Evolutionary conservation across 768 basidiomycete species (phyloP).

Genomic region (Chalciporus pseudorubinellus): DNA sequence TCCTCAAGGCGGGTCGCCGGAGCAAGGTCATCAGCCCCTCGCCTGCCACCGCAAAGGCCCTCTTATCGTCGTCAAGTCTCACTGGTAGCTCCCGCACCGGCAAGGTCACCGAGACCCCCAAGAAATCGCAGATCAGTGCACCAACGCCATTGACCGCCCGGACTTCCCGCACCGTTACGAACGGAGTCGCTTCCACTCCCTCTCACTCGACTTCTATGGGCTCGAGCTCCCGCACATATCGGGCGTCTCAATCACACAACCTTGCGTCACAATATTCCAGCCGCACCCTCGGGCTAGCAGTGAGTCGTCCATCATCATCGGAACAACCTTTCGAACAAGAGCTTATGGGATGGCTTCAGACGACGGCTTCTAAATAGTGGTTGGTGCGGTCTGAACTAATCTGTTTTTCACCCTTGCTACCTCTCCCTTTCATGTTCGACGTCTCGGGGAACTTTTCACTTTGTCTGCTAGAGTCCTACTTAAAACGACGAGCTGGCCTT

Average conservation of each 20-base stretch:
- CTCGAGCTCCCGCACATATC: conserved; percentile 62
- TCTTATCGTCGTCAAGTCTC: conserved; percentile 57
- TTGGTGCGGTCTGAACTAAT: conserved; percentile 14
- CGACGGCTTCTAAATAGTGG: conserved; percentile 33
- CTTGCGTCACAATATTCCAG: conserved; percentile 74
- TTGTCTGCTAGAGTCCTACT: conserved; percentile 26
- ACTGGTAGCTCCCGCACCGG: conserved; percentile 45
- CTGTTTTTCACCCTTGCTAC: conserved; percentile 1
- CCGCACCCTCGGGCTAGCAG: conserved; percentile 70
- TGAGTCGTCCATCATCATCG: conserved; percentile 44
- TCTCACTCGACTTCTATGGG: conserved; percentile 55
- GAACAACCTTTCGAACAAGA: conserved; percentile 34
- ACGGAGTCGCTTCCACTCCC: conserved; percentile 57
- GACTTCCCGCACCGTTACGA: conserved; percentile 51
- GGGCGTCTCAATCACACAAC: conserved; percentile 66
- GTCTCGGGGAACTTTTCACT: conserved; percentile 17
- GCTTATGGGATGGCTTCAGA: conserved; percentile 38
- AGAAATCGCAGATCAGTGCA: conserved; percentile 87
- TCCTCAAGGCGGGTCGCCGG: conserved; percentile 68
- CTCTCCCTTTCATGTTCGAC: conserved; percentile 8
- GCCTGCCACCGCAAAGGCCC: conserved; percentile 49
- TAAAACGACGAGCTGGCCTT: conserved; percentile 38
- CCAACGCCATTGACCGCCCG: conserved; percentile 86
- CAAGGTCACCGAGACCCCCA: conserved; percentile 72
- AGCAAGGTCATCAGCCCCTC: conserved; percentile 44